These are phyloP conservation scores for Macadamia tetraphylla DNA, from an alignment of 164 flowering plant genomes.

Conservation along the genomic window DNA sequence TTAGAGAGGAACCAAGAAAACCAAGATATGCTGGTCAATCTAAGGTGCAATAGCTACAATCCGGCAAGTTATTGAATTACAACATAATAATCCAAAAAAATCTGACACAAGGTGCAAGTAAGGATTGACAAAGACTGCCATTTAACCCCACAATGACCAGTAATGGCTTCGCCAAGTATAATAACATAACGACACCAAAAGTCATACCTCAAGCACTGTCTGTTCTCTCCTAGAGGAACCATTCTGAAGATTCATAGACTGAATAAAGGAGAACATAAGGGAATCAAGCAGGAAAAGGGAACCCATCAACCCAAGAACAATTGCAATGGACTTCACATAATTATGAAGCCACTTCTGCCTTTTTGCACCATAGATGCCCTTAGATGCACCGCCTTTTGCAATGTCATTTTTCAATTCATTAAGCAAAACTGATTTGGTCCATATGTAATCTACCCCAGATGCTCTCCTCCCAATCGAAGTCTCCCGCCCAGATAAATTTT, in stretches of 20 bases:
- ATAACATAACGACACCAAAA: not conserved
- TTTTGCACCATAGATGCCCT: slow-evolving; percentile 41
- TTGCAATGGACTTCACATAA: slow-evolving; percentile 41
- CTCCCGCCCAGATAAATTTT: slow-evolving; percentile 26
- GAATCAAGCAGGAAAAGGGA: slow-evolving; percentile 67
- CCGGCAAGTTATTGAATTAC: not conserved
- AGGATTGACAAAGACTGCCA: no score
- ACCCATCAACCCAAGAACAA: slow-evolving; percentile 40
- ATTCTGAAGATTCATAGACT: slow-evolving; percentile 30
- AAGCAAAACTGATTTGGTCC: slow-evolving; percentile 31
- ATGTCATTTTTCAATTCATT: slow-evolving; percentile 43
- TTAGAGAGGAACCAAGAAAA: not conserved
- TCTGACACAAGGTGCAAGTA: no score
- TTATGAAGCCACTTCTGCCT: slow-evolving; percentile 40
- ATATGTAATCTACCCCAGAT: slow-evolving; percentile 32
- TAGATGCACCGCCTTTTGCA: slow-evolving; percentile 27
- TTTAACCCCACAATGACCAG: not conserved
- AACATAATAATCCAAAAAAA: not conserved
- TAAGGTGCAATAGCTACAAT: not conserved
- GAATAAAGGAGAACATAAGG: slow-evolving; percentile 49
- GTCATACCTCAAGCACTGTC: slow-evolving; percentile 35
- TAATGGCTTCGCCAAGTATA: not conserved
- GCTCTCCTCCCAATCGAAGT: slow-evolving; percentile 43
- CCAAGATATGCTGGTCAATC: not conserved
- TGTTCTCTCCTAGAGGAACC: slow-evolving; percentile 18